Conservation (phyloP, 2,329 filamentous ascomycete genomes). For the Cadophora sp. region DNA sequence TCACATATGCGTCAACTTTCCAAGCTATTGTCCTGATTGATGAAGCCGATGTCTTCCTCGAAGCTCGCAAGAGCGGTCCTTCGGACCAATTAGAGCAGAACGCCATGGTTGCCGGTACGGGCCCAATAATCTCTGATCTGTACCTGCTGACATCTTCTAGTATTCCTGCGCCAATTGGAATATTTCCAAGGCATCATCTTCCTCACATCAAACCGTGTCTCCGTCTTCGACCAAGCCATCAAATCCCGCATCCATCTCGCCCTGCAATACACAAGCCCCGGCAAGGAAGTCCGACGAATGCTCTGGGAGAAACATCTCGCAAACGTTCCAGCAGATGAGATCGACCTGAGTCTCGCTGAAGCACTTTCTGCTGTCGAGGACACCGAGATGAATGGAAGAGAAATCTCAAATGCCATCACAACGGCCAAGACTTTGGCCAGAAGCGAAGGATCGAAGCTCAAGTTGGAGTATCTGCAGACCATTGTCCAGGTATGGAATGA, state of each 20-base stretch:
- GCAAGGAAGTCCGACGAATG: constrained; percentile 32
- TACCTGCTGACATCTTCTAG: constrained; percentile 15
- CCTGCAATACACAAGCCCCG: constrained; percentile 37
- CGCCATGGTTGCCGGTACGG: constrained; percentile 44
- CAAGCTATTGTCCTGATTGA: constrained; percentile 75
- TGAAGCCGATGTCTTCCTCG: constrained; percentile 68
- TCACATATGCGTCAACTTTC: constrained; percentile 77
- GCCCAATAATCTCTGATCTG: not conserved
- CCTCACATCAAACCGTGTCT: constrained; percentile 47
- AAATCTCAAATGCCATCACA: constrained; percentile 45
- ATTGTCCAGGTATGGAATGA: constrained; percentile 29
- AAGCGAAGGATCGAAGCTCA: constrained; percentile 27
- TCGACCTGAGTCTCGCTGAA: constrained; percentile 27
- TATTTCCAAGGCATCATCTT: constrained; percentile 50
- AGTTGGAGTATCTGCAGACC: constrained; percentile 26
- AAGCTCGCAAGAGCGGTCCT: constrained; percentile 42
- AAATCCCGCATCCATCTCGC: constrained; percentile 45
- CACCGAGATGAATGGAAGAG: constrained; percentile 44
- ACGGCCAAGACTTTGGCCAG: constrained; percentile 28
- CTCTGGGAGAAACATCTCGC: constrained; percentile 37
- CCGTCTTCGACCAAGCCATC: constrained; percentile 45
- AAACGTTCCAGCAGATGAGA: constrained; percentile 32
- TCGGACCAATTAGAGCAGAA: constrained; percentile 49
- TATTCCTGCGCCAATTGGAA: constrained; percentile 48
- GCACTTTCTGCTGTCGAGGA: constrained; percentile 27